Conservation (phyloP, 495 filamentous ascomycete genomes). For the Podospora sp. region DNA sequence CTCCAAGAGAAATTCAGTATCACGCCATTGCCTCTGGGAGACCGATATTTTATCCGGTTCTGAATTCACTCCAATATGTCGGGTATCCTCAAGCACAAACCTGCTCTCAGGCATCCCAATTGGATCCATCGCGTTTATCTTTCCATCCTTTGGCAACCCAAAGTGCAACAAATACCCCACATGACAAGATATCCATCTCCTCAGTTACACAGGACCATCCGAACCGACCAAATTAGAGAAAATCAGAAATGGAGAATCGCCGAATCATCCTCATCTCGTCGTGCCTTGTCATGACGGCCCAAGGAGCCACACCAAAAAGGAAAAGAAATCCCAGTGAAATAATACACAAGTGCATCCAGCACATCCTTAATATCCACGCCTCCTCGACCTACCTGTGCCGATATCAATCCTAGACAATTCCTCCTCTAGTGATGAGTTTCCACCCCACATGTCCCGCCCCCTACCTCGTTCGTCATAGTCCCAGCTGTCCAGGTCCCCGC, state of each 20-base stretch:
- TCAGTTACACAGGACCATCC: neutral
- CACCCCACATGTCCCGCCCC: constrained; percentile 30
- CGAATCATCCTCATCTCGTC: neutral
- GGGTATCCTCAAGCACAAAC: neutral
- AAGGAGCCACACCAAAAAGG: neutral
- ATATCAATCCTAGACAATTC: constrained; percentile 86
- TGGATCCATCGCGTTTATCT: no score
- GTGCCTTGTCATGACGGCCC: neutral
- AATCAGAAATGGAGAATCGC: neutral
- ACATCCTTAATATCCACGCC: constrained; percentile 16
- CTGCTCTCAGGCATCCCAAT: no score
- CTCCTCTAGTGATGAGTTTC: constrained; percentile 64
- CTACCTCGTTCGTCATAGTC: constrained; percentile 16
- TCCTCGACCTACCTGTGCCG: constrained; percentile 54
- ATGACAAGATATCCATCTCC: neutral
- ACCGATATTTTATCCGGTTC: neutral
- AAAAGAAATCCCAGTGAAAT: neutral
- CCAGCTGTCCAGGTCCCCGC: constrained; percentile 24
- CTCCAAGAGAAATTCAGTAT: no score
- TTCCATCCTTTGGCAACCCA: neutral
- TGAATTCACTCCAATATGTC: neutral
- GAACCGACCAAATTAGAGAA: neutral
- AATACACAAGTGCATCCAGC: neutral
- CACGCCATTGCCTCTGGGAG: neutral
- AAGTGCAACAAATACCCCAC: neutral